These are phyloP conservation scores for Conticribra guillardii DNA, from an alignment of 108 stramenopile species.

Conservation along the genomic window DNA sequence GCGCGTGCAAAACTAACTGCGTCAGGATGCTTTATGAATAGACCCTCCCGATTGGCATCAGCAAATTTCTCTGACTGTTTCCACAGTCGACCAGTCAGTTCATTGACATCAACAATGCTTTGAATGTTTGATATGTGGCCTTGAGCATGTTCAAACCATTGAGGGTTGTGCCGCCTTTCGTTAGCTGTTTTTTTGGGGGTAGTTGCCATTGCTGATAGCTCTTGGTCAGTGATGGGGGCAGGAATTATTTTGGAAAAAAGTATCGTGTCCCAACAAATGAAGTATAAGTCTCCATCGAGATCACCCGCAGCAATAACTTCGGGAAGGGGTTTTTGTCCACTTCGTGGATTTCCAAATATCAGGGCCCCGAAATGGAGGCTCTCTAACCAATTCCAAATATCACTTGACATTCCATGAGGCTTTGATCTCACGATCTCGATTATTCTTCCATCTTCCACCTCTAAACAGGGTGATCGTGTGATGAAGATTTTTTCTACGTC, in stretches of 20 bases:
- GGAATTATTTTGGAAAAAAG: conserved; percentile 29
- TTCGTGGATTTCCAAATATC: conserved; percentile 25
- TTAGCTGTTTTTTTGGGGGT: background rate
- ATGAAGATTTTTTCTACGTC: conserved; percentile 41
- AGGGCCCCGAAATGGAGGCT: conserved; percentile 51
- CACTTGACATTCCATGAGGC: conserved; percentile 51
- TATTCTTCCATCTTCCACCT: conserved; percentile 42
- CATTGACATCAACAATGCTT: conserved; percentile 1
- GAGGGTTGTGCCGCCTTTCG: conserved; percentile 6
- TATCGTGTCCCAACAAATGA: conserved; percentile 54
- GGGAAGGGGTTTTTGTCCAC: conserved; percentile 43
- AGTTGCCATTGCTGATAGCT: background rate
- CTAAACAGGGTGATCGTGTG: conserved; percentile 50
- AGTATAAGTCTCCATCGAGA: conserved; percentile 70
- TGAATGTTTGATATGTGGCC: conserved; percentile 33
- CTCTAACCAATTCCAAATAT: conserved; percentile 51
- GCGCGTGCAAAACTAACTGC: conserved; percentile 44
- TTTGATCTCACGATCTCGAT: conserved; percentile 34
- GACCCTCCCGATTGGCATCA: conserved; percentile 1
- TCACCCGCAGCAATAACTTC: conserved; percentile 58
- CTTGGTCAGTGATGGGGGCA: conserved; percentile 34
- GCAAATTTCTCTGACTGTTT: conserved; percentile 26
- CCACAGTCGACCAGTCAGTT: conserved; percentile 36
- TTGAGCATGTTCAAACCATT: conserved; percentile 47
- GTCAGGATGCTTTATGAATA: conserved; percentile 25